A percentile compares a stretch with the other conserved stretches of the same genome.
These are phyloP conservation scores for Zygosaccharomyces kombuchaensis DNA, from an alignment of 805 yeast species.

Conservation along the genomic window DNA sequence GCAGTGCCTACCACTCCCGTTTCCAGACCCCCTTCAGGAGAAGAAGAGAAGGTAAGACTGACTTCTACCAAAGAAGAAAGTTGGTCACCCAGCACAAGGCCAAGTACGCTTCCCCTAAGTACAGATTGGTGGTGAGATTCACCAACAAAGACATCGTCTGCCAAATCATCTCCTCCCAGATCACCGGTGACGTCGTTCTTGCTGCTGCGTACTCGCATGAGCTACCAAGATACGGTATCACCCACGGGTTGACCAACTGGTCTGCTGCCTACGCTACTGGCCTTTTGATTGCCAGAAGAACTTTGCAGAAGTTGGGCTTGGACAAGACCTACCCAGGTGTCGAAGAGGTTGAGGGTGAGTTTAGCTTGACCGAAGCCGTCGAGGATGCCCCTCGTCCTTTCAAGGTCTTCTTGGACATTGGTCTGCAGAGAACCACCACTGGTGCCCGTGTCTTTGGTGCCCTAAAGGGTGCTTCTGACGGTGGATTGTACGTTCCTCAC, in stretches of 20 bases:
- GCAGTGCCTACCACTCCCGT: slow-evolving; percentile 96
- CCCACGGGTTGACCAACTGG: slow-evolving; percentile 99
- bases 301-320: slow-evolving; percentile 93
- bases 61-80: slow-evolving; percentile 99
- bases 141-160: slow-evolving; percentile 99
- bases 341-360: slow-evolving; percentile 99
- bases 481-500: slow-evolving; percentile 99
- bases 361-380: slow-evolving; percentile 95
- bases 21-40: slow-evolving; percentile 99
- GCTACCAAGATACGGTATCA: slow-evolving; percentile 95
- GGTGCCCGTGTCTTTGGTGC: slow-evolving; percentile 99
- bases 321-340: slow-evolving; percentile 98
- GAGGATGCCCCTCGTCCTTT: slow-evolving; percentile 99
- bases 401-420: slow-evolving; percentile 98
- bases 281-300: slow-evolving; percentile 98
- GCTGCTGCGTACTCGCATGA: slow-evolving; percentile 99
- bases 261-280: slow-evolving; percentile 99
- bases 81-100: slow-evolving; percentile 99
- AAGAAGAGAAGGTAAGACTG: slow-evolving; percentile 99
- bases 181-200: slow-evolving; percentile 93
- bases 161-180: slow-evolving; percentile 94
- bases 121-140: slow-evolving; percentile 99
- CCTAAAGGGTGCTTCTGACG: slow-evolving; percentile 99
- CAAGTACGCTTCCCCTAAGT: slow-evolving; percentile 98
- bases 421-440: slow-evolving; percentile 99